Evolutionary conservation across 202 grass and related monocot genomes (phyloP).

Genomic region (Hordeum pubiflorum): DNA sequence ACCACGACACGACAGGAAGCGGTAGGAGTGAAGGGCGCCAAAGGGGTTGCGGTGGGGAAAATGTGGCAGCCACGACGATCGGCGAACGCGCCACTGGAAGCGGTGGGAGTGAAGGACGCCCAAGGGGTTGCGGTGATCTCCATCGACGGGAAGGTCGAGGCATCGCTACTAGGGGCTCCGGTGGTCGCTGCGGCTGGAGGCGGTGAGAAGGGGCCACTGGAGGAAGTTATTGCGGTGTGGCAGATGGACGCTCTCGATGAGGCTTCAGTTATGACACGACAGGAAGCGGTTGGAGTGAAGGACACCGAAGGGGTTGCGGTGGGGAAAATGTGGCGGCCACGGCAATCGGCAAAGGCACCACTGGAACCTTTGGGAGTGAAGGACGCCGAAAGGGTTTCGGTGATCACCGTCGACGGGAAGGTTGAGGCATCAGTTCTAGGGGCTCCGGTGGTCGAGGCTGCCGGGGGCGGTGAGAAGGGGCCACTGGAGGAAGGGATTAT

Average conservation of each 20-base stretch:
- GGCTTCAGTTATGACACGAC: background rate
- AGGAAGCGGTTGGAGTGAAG: too few relatives aligned
- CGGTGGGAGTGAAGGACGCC: background rate
- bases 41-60: background rate
- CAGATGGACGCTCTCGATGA: background rate
- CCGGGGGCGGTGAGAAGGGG: background rate
- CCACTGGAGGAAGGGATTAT: background rate
- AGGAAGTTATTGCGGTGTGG: background rate
- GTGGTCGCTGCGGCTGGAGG: background rate
- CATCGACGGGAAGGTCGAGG: background rate
- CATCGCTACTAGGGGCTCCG: background rate
- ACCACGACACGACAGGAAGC: background rate
- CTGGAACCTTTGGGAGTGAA: too few relatives aligned
- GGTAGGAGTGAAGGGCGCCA: background rate
- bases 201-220: background rate
- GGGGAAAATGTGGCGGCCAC: too few relatives aligned
- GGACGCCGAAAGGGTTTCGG: too few relatives aligned
- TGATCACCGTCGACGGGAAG: background rate
- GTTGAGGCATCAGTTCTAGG: background rate
- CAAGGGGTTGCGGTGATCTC: background rate
- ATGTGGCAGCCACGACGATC: background rate
- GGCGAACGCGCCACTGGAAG: background rate
- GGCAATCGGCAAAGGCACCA: too few relatives aligned
- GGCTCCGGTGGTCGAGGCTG: background rate
- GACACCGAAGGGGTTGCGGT: too few relatives aligned